A percentile compares a stretch with the other conserved stretches of the same genome.
Conservation (phyloP, 208 protist species). For the Leishmania amazonensis region DNA sequence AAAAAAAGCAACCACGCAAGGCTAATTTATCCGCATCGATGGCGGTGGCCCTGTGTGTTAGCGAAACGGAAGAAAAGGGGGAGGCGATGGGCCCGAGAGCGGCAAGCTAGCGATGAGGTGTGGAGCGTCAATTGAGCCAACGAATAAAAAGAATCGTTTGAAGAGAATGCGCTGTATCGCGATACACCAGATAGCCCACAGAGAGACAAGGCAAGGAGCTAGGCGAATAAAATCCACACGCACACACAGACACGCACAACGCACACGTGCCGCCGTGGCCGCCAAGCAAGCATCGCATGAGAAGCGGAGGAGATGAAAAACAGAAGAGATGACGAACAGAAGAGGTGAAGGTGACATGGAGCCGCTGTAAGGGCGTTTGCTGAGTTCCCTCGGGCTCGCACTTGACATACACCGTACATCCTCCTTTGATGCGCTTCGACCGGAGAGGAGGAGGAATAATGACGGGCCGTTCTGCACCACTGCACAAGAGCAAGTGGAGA, state of each 20-base stretch:
- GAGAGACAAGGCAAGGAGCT: neutral
- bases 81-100: neutral
- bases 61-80: neutral
- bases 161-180: neutral
- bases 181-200: neutral
- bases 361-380: neutral
- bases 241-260: neutral
- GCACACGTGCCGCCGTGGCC: neutral
- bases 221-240: neutral
- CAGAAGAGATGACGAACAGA: neutral
- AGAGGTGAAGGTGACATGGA: neutral
- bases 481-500: neutral
- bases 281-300: neutral
- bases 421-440: neutral
- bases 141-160: neutral
- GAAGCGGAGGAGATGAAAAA: neutral
- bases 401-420: neutral
- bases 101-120: neutral
- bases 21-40: neutral
- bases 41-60: neutral
- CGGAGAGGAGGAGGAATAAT: neutral
- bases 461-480: neutral
- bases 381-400: neutral
- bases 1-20: neutral
- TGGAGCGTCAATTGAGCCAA: neutral